Evolutionary conservation across 2,329 filamentous ascomycete species (phyloP).

Genomic region (Neurospora sp.): DNA sequence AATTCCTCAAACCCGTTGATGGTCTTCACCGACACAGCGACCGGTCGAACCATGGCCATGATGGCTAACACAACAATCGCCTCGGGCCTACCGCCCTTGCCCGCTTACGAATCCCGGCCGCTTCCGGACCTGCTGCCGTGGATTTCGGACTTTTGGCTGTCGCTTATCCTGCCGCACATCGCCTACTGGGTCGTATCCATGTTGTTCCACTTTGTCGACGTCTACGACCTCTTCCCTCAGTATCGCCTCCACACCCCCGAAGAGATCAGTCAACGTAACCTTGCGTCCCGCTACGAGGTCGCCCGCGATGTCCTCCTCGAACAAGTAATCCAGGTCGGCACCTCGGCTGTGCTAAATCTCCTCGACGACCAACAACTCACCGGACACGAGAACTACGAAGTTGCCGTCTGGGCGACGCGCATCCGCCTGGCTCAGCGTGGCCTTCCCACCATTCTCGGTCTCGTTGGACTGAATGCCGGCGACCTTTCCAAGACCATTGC

Average conservation of each 20-base stretch:
- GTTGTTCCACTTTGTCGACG: slow-evolving; percentile 80
- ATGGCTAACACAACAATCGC: slow-evolving; percentile 44
- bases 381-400: slow-evolving; percentile 74
- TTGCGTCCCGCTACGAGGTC: slow-evolving; percentile 74
- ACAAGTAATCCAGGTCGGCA: slow-evolving; percentile 76
- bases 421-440: slow-evolving; percentile 68
- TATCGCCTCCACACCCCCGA: slow-evolving; percentile 93
- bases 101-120: slow-evolving; percentile 63
- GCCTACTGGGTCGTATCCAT: slow-evolving; percentile 84
- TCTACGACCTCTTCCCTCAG: slow-evolving; percentile 74
- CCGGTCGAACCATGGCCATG: slow-evolving; percentile 4
- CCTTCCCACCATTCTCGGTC: slow-evolving; percentile 60
- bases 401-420: slow-evolving; percentile 81
- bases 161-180: slow-evolving; percentile 64
- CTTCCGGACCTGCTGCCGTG: slow-evolving; percentile 64
- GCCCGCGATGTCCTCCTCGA: slow-evolving; percentile 86
- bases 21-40: background rate
- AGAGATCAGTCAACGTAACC: slow-evolving; percentile 79
- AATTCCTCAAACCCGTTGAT: background rate
- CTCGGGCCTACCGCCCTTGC: slow-evolving; percentile 71
- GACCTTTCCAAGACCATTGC: slow-evolving; percentile 68
- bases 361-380: slow-evolving; percentile 64
- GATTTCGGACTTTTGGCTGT: slow-evolving; percentile 72
- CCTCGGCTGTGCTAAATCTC: slow-evolving; percentile 56
- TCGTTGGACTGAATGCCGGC: slow-evolving; percentile 66